These are phyloP conservation scores for Allium fistulosum DNA, from an alignment of 106 monocot species.

Conservation along the genomic window DNA sequence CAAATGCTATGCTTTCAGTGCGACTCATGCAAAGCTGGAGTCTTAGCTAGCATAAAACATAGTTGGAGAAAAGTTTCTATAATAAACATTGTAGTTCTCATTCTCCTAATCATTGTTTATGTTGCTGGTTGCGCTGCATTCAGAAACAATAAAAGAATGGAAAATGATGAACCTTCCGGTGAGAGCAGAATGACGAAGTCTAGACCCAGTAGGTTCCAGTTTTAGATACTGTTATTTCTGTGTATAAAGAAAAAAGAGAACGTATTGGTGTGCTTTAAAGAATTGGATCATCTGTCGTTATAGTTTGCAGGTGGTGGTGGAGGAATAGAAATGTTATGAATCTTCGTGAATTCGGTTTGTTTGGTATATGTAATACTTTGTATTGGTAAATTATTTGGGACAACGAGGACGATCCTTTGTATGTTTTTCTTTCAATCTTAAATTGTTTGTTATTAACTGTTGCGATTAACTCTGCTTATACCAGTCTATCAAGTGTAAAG, in stretches of 20 bases:
- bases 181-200: conserved; percentile 54
- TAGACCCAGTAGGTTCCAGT: conserved; percentile 63
- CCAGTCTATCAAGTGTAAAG: too few species aligned
- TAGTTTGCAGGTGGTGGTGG: too few species aligned
- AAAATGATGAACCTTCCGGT: conserved; percentile 45
- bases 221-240: conserved; percentile 14
- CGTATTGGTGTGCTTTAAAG: too few species aligned
- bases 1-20: conserved; percentile 49
- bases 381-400: too few species aligned
- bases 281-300: too few species aligned
- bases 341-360: too few species aligned
- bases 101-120: conserved; percentile 52
- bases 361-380: too few species aligned
- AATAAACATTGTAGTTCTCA: conserved; percentile 55
- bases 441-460: too few species aligned
- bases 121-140: conserved; percentile 38
- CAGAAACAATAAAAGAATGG: conserved; percentile 36
- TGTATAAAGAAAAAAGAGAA: not conserved
- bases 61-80: conserved; percentile 65
- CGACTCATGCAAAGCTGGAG: conserved; percentile 58
- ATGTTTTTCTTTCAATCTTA: too few species aligned
- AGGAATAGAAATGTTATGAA: too few species aligned
- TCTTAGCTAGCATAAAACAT: conserved; percentile 31
- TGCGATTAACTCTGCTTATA: too few species aligned
- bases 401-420: too few species aligned